Base-by-base conservation (phyloP, 257 asterid species). In the Primulina tabacum region DNA sequence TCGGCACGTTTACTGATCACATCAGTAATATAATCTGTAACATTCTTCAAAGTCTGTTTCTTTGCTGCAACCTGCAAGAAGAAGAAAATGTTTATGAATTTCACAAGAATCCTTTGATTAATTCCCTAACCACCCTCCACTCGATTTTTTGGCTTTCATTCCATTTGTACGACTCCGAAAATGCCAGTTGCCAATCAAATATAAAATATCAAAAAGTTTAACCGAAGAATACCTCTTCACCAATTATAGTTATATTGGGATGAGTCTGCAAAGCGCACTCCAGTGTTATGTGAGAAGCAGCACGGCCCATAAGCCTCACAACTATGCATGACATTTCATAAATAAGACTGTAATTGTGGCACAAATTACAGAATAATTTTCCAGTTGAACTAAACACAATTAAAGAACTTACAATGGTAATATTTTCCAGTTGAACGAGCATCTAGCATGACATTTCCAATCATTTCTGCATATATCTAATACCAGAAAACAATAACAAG, bases 371-470 rank as follows among this genome's bases (percentile, higher is more conserved):
- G 30, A 32, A 62, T 14, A 30, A 1, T 24, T 24, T 24, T 24
- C 26, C 24, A 57, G 40, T 14, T 12, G 17, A 68, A 59, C 30
- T 21, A 50, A 72, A 61, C 67, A 37, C 26, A 11, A 38, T 20
- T 7, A 38, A 2, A 60, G 62, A 47, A 77, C 99, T 84, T 76
- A 95, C 99, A 95, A 60, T 95, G 99, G 52, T 95, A 95, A 78
- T 95, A 95, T 87, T 95, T 95, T 76, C 98, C 98, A 70, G 99
- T 92, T 70, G 99, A 95, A 47, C 98, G 99, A 53, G 98, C 99
- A 85, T 95, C 99, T 40, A 88, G 34, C 89, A 84, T 84, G 14
- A 84, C 89, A 64, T 84, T 82, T 69, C 89, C 89, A 68, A 84
- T 84, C 99, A 95, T 95, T 79, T 95, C 99, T 58, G 99, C 88